These are phyloP conservation scores for Beauveria asiatica DNA, from an alignment of 2,329 filamentous ascomycete species.

Conservation along the genomic window DNA sequence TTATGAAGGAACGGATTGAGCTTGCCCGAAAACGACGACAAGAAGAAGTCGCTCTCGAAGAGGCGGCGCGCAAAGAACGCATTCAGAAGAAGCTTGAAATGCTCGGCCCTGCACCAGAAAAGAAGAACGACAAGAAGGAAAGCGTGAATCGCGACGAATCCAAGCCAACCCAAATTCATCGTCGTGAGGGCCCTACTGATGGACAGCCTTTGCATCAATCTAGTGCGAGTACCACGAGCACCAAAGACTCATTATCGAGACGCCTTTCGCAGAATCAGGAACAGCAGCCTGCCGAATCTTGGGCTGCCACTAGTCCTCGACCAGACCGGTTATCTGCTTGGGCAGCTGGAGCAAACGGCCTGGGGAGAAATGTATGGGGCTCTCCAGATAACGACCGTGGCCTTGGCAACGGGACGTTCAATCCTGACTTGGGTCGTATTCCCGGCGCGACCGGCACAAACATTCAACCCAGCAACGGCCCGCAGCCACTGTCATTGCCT, in stretches of 20 bases:
- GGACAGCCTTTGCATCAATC: conserved; percentile 16
- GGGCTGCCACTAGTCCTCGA: conserved; percentile 31
- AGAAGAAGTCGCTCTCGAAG: conserved; percentile 63
- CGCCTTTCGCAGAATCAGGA: conserved; percentile 26
- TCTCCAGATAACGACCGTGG: conserved; percentile 62
- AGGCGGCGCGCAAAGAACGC: conserved; percentile 62
- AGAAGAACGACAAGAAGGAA: conserved; percentile 48
- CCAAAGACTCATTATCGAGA: conserved; percentile 16
- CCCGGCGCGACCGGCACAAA: conserved; percentile 29
- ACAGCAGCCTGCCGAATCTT: conserved; percentile 24
- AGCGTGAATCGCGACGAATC: conserved; percentile 33
- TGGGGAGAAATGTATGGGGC: conserved; percentile 62
- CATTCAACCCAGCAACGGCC: conserved; percentile 29
- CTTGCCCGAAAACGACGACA: conserved; percentile 58
- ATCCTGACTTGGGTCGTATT: conserved; percentile 47
- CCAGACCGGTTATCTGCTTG: conserved; percentile 44
- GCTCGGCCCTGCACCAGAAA: conserved; percentile 56
- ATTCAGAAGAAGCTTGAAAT: conserved; percentile 65
- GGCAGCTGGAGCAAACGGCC: conserved; percentile 35
- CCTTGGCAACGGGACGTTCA: conserved; percentile 72
- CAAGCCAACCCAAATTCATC: conserved; percentile 27
- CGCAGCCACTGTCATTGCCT: conserved; percentile 38
- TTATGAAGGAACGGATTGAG: conserved; percentile 65
- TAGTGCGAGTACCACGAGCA: conserved; percentile 11
- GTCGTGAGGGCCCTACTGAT: conserved; percentile 19